Evolutionary conservation across 768 basidiomycete species (phyloP).

Genomic region (Suillus hirtellus): DNA sequence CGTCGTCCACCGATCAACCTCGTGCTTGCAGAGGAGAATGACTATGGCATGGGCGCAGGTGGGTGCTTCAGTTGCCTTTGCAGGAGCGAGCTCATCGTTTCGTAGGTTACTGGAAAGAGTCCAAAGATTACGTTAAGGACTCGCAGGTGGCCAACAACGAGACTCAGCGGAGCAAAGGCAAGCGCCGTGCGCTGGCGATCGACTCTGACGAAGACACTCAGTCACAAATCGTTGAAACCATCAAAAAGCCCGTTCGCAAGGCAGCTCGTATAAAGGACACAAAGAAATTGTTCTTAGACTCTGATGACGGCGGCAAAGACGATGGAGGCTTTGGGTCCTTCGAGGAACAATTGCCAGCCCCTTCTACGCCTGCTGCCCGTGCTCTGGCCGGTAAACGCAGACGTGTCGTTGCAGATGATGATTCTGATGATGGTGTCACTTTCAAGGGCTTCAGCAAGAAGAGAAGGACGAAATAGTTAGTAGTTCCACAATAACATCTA

Average conservation of each 20-base stretch:
- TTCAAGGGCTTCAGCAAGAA: constrained; percentile 61
- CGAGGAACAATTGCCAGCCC: background rate
- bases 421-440: constrained; percentile 70
- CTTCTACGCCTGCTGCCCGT: constrained; percentile 11
- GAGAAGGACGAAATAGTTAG: constrained; percentile 17
- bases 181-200: constrained; percentile 30
- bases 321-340: background rate
- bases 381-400: constrained; percentile 24
- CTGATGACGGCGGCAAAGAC: constrained; percentile 36
- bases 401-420: constrained; percentile 55
- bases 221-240: constrained; percentile 17
- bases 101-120: constrained; percentile 60
- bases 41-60: constrained; percentile 58
- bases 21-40: constrained; percentile 49
- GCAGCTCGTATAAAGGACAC: constrained; percentile 31
- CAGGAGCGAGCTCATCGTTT: constrained; percentile 3
- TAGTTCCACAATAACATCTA: constrained; percentile 1
- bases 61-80: constrained; percentile 20
- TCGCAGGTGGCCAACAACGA: constrained; percentile 17
- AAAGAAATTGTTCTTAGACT: constrained; percentile 53
- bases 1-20: constrained; percentile 49
- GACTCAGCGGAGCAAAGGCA: constrained; percentile 18
- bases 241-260: constrained; percentile 22
- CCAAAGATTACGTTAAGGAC: constrained; percentile 20
- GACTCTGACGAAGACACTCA: constrained; percentile 39